Base-by-base conservation (phyloP, 1,284 basidiomycete species). In the Ganoderma multipileum region DNA sequence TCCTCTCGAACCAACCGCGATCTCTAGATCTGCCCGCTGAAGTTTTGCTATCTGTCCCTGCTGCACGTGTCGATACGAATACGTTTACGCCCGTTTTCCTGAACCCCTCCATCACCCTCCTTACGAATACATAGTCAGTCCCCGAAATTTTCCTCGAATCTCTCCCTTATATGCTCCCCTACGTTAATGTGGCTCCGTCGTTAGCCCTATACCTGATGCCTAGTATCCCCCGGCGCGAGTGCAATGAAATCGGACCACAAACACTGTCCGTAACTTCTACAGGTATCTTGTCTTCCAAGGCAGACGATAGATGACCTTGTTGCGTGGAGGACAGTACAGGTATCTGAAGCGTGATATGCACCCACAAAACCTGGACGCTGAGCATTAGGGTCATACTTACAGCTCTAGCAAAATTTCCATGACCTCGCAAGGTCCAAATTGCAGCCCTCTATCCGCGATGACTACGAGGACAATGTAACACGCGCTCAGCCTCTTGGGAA, bases 241-340 rank as follows among this genome's bases (percentile, higher is more conserved):
- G 58, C 38, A 41, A 23, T 60, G 38, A 39, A 59, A 60, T n/a
- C 38, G 58, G 20, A 26, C n/a, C 38, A 60, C 58, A 39, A 18
- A 36, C 11, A 33, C 4, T 33, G 33, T 33, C 33, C 8, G 8
- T 33, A 33, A 33, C 33, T 33, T 33, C 33, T 5, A 5, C 33
- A 3, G 8, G 8, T 8, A 33, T 33, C 3, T 33, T 33, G 33
- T n/a, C n/a, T n/a, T n/a, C n/a, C n/a, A n/a, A n/a, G n/a, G n/a
- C n/a, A n/a, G n/a, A n/a, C n/a, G n/a, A n/a, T n/a, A n/a, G n/a
- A n/a, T n/a, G n/a, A n/a, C n/a, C n/a, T n/a, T n/a, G n/a, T n/a
- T n/a, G n/a, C n/a, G n/a, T n/a, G n/a, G n/a, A n/a, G n/a, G n/a
- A n/a, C n/a, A n/a, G n/a, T 9, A 36, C 9, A 9, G 9, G 36